phyloP scores from a whole-genome alignment of 345 rosid genomes.

The Dipteronia dyeriana region DNA sequence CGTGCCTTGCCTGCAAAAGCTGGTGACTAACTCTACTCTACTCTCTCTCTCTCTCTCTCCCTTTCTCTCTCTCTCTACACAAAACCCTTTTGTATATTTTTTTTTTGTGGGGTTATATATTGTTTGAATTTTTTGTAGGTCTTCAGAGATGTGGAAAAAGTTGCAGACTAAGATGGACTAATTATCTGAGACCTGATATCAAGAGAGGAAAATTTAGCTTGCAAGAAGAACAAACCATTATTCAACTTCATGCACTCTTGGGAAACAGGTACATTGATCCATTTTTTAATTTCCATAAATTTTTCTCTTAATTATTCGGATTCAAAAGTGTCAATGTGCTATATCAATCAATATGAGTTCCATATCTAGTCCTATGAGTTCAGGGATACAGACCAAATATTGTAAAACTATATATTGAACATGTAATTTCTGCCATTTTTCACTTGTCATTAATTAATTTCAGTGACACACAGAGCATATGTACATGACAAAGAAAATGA shows the following conservation, averaged over 20 bases:
- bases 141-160: constrained; percentile 94
- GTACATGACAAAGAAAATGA: constrained; percentile 2
- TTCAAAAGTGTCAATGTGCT: not conserved
- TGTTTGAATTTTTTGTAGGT: constrained; percentile 35
- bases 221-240: constrained; percentile 94
- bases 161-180: constrained; percentile 95
- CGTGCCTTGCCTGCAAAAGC: constrained; percentile 87
- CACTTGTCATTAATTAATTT: too few relatives aligned
- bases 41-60: constrained; percentile 9
- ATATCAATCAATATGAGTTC: too few relatives aligned
- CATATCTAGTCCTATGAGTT: too few relatives aligned
- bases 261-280: constrained; percentile 67
- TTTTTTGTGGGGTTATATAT: constrained; percentile 5
- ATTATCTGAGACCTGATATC: constrained; percentile 88
- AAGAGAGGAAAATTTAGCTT: constrained; percentile 88
- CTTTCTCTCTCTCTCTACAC: not conserved
- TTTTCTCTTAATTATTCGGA: too few relatives aligned
- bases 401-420: too few relatives aligned
- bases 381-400: too few relatives aligned
- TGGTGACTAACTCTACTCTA: constrained; percentile 42
- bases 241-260: constrained; percentile 93
- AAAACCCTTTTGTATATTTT: constrained; percentile 10
- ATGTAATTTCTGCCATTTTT: too few relatives aligned
- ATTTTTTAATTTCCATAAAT: too few relatives aligned
- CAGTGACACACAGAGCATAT: not conserved